phyloP scores from a whole-genome alignment of 805 yeast species.

The Starmerella apicola region DNA sequence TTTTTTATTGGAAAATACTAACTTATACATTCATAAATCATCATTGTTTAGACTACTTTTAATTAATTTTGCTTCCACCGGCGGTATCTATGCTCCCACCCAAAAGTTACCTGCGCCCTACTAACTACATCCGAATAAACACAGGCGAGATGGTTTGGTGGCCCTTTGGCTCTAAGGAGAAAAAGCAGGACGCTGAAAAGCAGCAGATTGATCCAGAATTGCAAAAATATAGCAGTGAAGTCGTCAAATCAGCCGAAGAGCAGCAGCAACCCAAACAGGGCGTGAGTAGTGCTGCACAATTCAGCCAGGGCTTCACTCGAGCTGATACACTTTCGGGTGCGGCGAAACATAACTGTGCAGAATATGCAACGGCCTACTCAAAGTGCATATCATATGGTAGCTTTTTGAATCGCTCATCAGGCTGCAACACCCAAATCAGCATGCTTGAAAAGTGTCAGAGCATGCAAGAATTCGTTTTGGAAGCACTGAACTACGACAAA shows the following conservation, averaged over 20 bases:
- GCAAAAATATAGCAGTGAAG: background rate
- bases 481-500: constrained; percentile 20
- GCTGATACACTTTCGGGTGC: constrained; percentile 22
- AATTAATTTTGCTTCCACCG: no score
- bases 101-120: no score
- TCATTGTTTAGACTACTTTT: no score
- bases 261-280: background rate
- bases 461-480: constrained; percentile 23
- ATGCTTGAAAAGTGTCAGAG: constrained; percentile 23
- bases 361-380: constrained; percentile 23
- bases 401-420: constrained; percentile 18
- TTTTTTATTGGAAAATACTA: no score
- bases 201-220: background rate
- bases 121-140: no score
- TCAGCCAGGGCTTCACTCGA: no score
- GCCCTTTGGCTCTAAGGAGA: background rate
- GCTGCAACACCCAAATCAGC: constrained; percentile 21
- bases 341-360: constrained; percentile 27
- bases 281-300: no score
- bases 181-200: background rate
- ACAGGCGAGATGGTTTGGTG: constrained; percentile 1
- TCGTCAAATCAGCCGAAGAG: no score
- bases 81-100: no score
- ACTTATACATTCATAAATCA: no score
- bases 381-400: constrained; percentile 23